Evolutionary conservation across 2,329 filamentous ascomycete species (phyloP).

Genomic region (Cladophialophora immunda): DNA sequence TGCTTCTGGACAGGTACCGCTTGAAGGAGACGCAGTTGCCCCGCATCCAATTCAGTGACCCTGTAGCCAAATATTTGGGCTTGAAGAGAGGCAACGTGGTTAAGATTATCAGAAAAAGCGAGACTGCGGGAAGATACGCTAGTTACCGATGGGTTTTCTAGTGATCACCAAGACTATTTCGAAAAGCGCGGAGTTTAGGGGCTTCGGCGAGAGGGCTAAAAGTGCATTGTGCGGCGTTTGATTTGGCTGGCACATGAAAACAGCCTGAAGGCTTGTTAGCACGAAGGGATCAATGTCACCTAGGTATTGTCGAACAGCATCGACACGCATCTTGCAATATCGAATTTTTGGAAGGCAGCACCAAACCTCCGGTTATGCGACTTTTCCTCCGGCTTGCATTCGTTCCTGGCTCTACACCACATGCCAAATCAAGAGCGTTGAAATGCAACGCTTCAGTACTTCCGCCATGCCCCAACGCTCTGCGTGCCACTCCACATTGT

Average conservation of each 20-base stretch:
- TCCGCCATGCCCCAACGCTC: background rate
- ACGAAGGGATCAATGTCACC: background rate
- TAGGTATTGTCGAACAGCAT: background rate
- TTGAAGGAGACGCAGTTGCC: conserved; percentile 98
- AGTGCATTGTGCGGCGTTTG: conserved; percentile 14
- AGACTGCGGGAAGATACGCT: conserved; percentile 95
- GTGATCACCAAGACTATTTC: background rate
- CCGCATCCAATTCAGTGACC: conserved; percentile 88
- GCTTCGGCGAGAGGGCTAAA: background rate
- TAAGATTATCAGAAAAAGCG: conserved; percentile 95
- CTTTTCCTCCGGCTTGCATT: background rate
- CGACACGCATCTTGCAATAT: background rate
- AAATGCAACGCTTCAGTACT: background rate
- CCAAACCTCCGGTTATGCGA: background rate
- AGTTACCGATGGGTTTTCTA: conserved; percentile 80
- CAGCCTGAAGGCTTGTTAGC: background rate
- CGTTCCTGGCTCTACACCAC: background rate
- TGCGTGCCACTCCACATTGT: background rate
- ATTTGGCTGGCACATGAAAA: background rate
- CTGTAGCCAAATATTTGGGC: conserved; percentile 90
- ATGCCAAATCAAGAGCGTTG: background rate
- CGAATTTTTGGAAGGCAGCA: background rate
- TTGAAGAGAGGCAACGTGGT: conserved; percentile 92
- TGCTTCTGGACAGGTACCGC: conserved; percentile 86
- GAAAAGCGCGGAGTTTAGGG: conserved; percentile 18